Base-by-base conservation (phyloP, 2,329 filamentous ascomycete genomes). In the Blastomyces parvus region DNA sequence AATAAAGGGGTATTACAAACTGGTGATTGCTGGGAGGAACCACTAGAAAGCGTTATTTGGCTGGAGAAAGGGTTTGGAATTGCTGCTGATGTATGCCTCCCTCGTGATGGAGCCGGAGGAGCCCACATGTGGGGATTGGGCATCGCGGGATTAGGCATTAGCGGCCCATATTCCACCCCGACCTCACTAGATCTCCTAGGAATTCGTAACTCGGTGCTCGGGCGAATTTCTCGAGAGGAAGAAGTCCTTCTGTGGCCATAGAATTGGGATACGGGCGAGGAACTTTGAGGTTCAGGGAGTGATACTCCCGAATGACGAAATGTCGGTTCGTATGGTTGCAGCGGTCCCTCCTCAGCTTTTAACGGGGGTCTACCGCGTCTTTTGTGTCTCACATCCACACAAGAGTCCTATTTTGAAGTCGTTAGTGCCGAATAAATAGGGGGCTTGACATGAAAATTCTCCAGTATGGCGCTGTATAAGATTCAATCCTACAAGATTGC, bases 361-460 rank as follows among this genome's bases (percentile, higher is more conserved):
- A 72, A 65, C 27, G 71, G 71, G 19, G 72, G 72, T 61, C 72
- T 67, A 6, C 72, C 72, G 59, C 74, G 66, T 63, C 75, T 72
- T 64, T 75, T 75, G 64, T 75, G 73, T 58, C 71, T 72, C 30
- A 75, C 74, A 64, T 76, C 74, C 27, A 69, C 62, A 62, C 72
- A 74, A 11, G 71, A 67, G 50, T 68, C 69, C 72, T 74, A 64
- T 61, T 55, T 60, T 13, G 36, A 53, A 61, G 70, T 50, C 67
- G 65, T 63, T 61, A 59, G 56, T 62, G 27, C 19, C 40, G 22
- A 30, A 25, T 7, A 58, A 55, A 17, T 33, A 4, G 55, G 2
- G 6, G 14, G 11, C 33, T 42, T 50, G 22, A 59, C 25, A 65
- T 8, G n/a, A 30, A 25, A 30, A 22, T 27, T 36, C n/a, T 56